These are phyloP conservation scores for Neurospora crassa DNA, from an alignment of 2,329 filamentous ascomycete genomes.

Conservation along the genomic window DNA sequence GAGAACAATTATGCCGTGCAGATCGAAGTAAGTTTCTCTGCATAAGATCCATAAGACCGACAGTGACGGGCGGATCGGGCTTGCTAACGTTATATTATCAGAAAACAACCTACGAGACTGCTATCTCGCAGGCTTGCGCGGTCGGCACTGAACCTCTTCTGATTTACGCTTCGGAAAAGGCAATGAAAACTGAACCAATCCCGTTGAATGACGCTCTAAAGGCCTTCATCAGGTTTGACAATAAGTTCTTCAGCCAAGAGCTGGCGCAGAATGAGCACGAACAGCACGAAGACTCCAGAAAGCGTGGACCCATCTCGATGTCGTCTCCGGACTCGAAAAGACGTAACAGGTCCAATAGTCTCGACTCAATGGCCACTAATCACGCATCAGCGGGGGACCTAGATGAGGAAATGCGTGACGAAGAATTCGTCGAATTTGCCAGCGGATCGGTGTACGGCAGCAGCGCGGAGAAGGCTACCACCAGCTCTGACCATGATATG, in stretches of 20 bases:
- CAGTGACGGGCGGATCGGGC: neutral
- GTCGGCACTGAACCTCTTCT: conserved; percentile 16
- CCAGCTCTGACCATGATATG: neutral
- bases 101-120: conserved; percentile 11
- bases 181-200: conserved; percentile 14
- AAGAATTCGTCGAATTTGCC: conserved; percentile 5
- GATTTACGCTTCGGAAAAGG: conserved; percentile 23
- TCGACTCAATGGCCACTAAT: conserved; percentile 38
- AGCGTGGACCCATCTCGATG: conserved; percentile 24
- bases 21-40: conserved; percentile 10
- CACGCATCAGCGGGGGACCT: conserved; percentile 27
- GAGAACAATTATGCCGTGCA: conserved; percentile 9
- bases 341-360: conserved; percentile 35
- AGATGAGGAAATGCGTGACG: conserved; percentile 24
- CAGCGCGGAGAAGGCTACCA: neutral
- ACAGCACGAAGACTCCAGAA: conserved; percentile 14
- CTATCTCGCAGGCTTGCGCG: conserved; percentile 14
- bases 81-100: conserved; percentile 3
- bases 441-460: neutral
- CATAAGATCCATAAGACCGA: neutral
- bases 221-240: conserved; percentile 26
- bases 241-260: conserved; percentile 26
- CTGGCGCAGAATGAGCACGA: conserved; percentile 12
- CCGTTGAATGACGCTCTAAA: conserved; percentile 21
- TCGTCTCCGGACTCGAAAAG: conserved; percentile 25